Evolutionary conservation across 257 asterid species (phyloP).

Genomic region (Pogostemon cablin): DNA sequence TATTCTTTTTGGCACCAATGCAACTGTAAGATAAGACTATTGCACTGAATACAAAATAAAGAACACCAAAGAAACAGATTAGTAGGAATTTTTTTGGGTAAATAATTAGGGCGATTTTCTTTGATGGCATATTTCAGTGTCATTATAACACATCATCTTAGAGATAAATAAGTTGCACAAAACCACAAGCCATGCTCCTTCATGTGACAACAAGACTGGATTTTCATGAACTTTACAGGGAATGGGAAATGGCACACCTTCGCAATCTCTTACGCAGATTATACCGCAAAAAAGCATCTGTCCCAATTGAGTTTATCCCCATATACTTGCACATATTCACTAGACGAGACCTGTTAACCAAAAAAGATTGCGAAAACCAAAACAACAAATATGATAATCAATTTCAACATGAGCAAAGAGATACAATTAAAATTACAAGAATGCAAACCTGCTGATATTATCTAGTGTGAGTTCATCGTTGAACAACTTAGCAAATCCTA

Average conservation of each 20-base stretch:
- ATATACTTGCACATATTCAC: conserved; percentile 96
- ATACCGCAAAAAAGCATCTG: conserved; percentile 84
- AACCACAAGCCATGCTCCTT: conserved; percentile 4
- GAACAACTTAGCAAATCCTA: conserved; percentile 92
- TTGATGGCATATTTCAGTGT: conserved; percentile 17
- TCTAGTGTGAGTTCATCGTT: conserved; percentile 95
- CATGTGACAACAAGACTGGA: conserved; percentile 14
- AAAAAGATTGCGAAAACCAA: conserved; percentile 19
- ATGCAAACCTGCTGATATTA: conserved; percentile 80
- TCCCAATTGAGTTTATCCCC: conserved; percentile 85
- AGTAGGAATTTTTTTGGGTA: background rate
- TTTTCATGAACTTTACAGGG: conserved; percentile 20
- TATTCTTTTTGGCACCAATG: background rate
- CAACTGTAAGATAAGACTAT: background rate
- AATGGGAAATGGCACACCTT: conserved; percentile 53
- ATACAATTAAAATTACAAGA: conserved; percentile 12
- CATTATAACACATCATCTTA: conserved; percentile 2
- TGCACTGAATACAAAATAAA: background rate
- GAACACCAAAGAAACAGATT: background rate
- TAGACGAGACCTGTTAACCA: conserved; percentile 72
- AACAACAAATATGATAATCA: conserved; percentile 13
- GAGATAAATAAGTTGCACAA: conserved; percentile 19
- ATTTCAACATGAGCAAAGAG: conserved; percentile 25
- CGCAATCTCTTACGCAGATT: conserved; percentile 80
- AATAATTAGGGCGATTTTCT: background rate